A percentile compares a stretch with the other conserved stretches of the same genome.
Evolutionary conservation across 176 grass and related monocot species (phyloP).

Genomic region (Lolium rigidum): DNA sequence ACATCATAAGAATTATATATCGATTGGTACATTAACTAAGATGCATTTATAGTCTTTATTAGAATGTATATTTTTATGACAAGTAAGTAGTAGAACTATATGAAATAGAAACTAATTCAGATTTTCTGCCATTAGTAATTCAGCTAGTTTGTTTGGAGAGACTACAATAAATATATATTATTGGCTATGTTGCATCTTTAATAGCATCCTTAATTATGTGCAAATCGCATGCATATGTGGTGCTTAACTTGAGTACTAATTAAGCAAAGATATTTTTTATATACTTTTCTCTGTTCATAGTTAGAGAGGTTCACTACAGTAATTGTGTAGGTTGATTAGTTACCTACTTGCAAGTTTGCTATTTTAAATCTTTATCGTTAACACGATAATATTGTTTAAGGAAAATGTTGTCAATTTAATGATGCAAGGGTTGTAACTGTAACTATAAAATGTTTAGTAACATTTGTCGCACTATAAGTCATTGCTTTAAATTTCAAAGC

Average conservation of each 20-base stretch:
- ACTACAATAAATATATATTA: background rate
- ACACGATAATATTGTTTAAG: conserved; percentile 10
- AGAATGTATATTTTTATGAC: background rate
- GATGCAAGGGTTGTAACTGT: background rate
- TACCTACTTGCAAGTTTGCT: background rate
- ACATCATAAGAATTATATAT: background rate
- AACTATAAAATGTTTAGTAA: too few species aligned
- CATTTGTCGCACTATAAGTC: too few species aligned
- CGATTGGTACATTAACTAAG: too few species aligned
- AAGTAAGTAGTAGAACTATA: background rate
- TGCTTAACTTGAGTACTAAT: conserved; percentile 30
- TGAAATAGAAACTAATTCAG: background rate
- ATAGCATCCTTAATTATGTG: background rate
- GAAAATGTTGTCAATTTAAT: conserved; percentile 30
- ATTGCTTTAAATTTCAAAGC: conserved; percentile 4
- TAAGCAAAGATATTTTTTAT: background rate
- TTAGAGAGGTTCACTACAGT: too few species aligned
- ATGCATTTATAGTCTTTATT: too few species aligned
- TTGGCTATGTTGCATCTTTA: background rate
- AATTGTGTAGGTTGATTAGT: too few species aligned
- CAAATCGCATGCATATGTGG: conserved; percentile 2
- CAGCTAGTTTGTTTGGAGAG: background rate
- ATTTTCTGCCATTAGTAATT: background rate
- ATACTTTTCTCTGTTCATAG: background rate
- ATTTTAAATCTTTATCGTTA: conserved; percentile 1